Evolutionary conservation across 768 basidiomycete species (phyloP), one percentile per base, ranked within the genome.

Genomic region (Lactifluus pinguis): DNA sequence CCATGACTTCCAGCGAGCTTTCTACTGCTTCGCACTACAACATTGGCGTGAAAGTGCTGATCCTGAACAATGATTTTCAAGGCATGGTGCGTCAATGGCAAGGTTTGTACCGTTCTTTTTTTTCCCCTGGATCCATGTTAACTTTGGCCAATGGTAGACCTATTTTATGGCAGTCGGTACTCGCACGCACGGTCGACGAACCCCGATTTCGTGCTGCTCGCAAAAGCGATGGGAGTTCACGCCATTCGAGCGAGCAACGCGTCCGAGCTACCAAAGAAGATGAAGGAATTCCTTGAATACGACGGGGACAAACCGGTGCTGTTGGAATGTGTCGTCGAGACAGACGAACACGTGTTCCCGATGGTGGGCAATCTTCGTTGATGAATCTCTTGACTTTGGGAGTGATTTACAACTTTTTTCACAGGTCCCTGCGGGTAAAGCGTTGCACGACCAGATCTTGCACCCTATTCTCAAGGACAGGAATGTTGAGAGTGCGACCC

Each of bases 61-160:
- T 97, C 25, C 73, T 98, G 68, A 95, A 97, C 79, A 98, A 97
- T 74, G 92, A 95, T 69, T 97, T 94, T 81, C 95, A 97, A 73
- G 97, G 97, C 56, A 99, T 99, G 97, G 97, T 98, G 14, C 76
- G 92, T 36, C 97, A 99, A 78, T 98, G 95, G 97, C 97, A 98
- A 81, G 92, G 92, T 92, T 60, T 53, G 79, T 70, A 21, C 13
- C 45, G 19, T 57, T 45, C 32, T 44, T 34, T 19, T 45, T 17
- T 45, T n/a, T 25, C 6, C 30, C 14, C 44, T 25, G 14, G 6
- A 36, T 55, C 19, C 13, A 50, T 54, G 5, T 9, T 45, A 36
- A 54, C 19, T 36, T 36, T 47, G n/a, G 34, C n/a, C 13, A 29
- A 6, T 42, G 29, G 41, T 65, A 80, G 95, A 98, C 73, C 83